Evolutionary conservation across 768 basidiomycete species (phyloP), one percentile per base, ranked within the genome.

Genomic region (Leccinum boreale): DNA sequence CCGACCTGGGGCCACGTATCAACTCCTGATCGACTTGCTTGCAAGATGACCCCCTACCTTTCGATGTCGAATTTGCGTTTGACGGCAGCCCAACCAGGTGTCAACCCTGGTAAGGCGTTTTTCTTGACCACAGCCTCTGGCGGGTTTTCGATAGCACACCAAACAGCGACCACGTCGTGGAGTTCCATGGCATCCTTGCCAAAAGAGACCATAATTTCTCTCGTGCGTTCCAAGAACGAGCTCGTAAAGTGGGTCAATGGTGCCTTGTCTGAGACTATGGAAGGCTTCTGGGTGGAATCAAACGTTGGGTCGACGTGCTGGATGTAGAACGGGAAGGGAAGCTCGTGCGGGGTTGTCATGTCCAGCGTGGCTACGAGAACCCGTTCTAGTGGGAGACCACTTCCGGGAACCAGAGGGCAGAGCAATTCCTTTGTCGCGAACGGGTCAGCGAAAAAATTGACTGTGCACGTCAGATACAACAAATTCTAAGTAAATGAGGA

Each of bases 371-470:
- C 74, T 49, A 92, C 74, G 61, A 90, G 64, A 70, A 90, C 83
- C 33, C 88, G 82, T 53, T 87, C 82, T 33, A 85, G 74, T 4
- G 87, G 89, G 15, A 91, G 62, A 59, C 83, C 75, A 52, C 67
- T 68, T 62, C 73, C 66, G 4, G 75, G 69, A 19, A 66, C 58
- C 4, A 62, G 51, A 6, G 83, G 79, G 28, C 78, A 65, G 17
- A 93, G 73, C 0, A 96, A 70, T 51, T 88, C 81, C 50, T 84
- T 81, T 4, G 89, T 92, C 2, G 94, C 92, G 64, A 79, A 90
- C 2, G 94, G 92, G 67, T 96, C 93, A 2, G 93, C 92, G 57
- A 86, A 93, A 66, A 88, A 89, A 70, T 92, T 92, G 75, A 91
- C 90, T 92, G 63, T 9, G 26, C 3, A 46, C 23, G 19, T 58